These are phyloP conservation scores for Phaeosphaeria sp. DNA, from an alignment of 2,329 filamentous ascomycete genomes.

Conservation along the genomic window DNA sequence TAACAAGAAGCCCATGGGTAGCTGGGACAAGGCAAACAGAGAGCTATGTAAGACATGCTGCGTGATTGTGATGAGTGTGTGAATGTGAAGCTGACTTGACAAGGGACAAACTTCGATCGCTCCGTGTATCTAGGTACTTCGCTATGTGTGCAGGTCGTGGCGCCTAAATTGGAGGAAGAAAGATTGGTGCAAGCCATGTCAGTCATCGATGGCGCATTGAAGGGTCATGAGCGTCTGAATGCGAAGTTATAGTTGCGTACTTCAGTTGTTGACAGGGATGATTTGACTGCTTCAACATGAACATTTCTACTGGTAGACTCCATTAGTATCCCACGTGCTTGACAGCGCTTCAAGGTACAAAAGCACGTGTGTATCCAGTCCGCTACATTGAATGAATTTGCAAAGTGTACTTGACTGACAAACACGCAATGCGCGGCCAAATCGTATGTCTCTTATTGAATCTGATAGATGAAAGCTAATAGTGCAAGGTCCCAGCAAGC, in stretches of 20 bases:
- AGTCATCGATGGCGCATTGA: conserved; percentile 57
- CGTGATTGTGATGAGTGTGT: background rate
- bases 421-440: conserved; percentile 1
- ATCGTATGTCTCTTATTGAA: background rate
- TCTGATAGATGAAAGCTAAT: background rate
- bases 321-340: background rate
- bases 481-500: background rate
- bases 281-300: too few species aligned
- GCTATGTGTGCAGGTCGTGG: conserved; percentile 64
- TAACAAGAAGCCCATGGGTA: conserved; percentile 51
- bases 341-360: background rate
- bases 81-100: conserved; percentile 4
- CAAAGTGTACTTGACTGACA: too few species aligned
- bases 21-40: conserved; percentile 67
- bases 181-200: conserved; percentile 61
- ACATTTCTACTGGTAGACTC: background rate
- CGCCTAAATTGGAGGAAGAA: conserved; percentile 62
- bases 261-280: too few species aligned
- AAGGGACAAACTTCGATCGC: conserved; percentile 58
- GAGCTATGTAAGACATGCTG: conserved; percentile 57
- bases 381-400: too few species aligned
- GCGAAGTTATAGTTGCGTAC: conserved; percentile 20
- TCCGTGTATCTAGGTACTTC: conserved; percentile 61
- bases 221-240: conserved; percentile 7
- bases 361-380: too few species aligned